Percentiles rank a stretch among this genome's conserved stretches.
Evolutionary conservation across 148 eudicot species (phyloP).

Genomic region (Hydrangea macrophylla): DNA sequence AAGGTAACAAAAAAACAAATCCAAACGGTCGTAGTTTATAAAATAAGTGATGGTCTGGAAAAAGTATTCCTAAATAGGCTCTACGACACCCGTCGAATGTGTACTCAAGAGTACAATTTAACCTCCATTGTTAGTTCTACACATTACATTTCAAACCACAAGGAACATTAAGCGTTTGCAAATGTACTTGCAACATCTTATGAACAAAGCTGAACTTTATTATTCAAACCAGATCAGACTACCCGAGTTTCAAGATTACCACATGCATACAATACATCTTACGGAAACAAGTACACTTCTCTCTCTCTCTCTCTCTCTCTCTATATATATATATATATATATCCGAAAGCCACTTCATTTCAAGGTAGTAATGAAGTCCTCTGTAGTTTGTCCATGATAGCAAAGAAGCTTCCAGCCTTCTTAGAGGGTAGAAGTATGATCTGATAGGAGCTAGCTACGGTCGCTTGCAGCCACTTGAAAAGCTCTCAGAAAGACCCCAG

Average conservation of each 20-base stretch:
- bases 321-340: too few relatives aligned
- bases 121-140: too few relatives aligned
- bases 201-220: not conserved
- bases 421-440: not conserved
- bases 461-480: conserved; percentile 44
- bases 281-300: not conserved
- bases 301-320: too few relatives aligned
- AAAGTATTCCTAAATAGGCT: too few relatives aligned
- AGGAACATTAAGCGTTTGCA: not conserved
- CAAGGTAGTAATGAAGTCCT: not conserved
- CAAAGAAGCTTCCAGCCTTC: not conserved
- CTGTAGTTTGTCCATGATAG: too few relatives aligned
- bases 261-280: not conserved
- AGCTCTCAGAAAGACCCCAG: conserved; percentile 61
- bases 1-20: too few relatives aligned
- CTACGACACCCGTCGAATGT: too few relatives aligned
- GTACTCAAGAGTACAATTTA: too few relatives aligned
- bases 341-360: not conserved
- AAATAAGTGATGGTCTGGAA: too few relatives aligned
- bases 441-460: conserved; percentile 3
- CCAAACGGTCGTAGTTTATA: too few relatives aligned
- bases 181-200: not conserved
- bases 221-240: not conserved
- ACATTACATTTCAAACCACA: too few relatives aligned
- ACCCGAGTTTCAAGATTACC: not conserved